Base-by-base conservation (phyloP, 202 grass and related monocot genomes). In the Brachypodium distachyon region DNA sequence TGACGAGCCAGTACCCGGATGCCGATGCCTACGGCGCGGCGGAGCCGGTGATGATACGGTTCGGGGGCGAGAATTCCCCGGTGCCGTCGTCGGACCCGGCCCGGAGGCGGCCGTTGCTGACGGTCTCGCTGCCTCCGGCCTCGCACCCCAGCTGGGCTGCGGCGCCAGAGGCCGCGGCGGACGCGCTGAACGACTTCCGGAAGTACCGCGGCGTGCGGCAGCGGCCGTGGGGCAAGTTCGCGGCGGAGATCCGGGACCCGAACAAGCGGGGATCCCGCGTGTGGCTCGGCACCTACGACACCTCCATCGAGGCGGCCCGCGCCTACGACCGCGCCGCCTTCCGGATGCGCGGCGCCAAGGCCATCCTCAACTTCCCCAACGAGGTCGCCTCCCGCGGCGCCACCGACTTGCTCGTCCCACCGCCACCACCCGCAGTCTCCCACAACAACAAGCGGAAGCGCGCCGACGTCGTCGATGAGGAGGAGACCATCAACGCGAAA, bases 331-430 rank as follows among this genome's bases (percentile, higher is more conserved):
- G 78, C 70, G 96, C 96, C 61, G 96, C 96, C 16, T 99, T 99
- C 85, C 68, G 68, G 14, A 87, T 99, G 86, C 92, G 96, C 50
- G 92, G 90, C 58, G 56, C 77, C 70, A 99, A 96, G 85, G 96
- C 96, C 22, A 99, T 99, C 73, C 84, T 99, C 77, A 99, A 96
- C 85, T 99, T 99, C 81, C 96, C 96, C 44, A 99, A 99, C 85
- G 96, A 99, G 81, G 77, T 99, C 29, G 90, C 44, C 60, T 85
- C 80, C 38, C 66, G 63, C 61, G 64, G 67, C 81, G 40, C 64
- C 64, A 66, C 74, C 1, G 76, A 83, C 49, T 82, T 69, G 61
- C 49, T 72, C 0, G 56, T 74, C 9, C 51, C 26, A 2, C 73
- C 70, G 2, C 77, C 53, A 0, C 37, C 48, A 16, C 47, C 29